phyloP scores from a whole-genome alignment of 805 yeast species.

The Wickerhamomyces kurtzmanii region DNA sequence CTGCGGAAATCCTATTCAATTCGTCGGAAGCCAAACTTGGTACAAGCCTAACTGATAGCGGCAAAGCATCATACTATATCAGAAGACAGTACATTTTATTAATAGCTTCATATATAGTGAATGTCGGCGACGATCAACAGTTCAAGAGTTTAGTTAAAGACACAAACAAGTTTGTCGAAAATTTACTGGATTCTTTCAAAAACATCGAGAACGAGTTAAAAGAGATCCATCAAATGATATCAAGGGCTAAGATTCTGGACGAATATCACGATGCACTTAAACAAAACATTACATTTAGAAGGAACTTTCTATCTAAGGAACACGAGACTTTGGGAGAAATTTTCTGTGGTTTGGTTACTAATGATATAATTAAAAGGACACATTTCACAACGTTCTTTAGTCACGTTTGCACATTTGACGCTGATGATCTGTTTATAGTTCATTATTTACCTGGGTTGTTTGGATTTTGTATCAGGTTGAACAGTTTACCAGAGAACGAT shows the following conservation, averaged over 20 bases:
- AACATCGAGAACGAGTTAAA: slow-evolving; percentile 46
- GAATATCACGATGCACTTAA: slow-evolving; percentile 28
- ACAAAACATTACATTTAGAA: slow-evolving; percentile 43
- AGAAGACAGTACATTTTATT: slow-evolving; percentile 70
- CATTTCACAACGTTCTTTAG: slow-evolving; percentile 30
- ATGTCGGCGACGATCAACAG: slow-evolving; percentile 8
- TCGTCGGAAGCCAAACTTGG: slow-evolving; percentile 34
- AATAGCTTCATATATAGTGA: slow-evolving; percentile 35
- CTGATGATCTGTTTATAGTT: slow-evolving; percentile 54
- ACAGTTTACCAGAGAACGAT: slow-evolving; percentile 23
- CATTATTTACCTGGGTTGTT: slow-evolving; percentile 59
- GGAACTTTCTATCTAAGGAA: slow-evolving; percentile 51
- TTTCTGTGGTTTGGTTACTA: slow-evolving; percentile 38
- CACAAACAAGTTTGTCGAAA: slow-evolving; percentile 22
- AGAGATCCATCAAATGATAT: slow-evolving; percentile 41
- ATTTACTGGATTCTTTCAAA: slow-evolving; percentile 44
- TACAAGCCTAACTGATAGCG: slow-evolving; percentile 43
- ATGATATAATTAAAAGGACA: slow-evolving; percentile 21
- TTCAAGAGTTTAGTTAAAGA: slow-evolving; percentile 17
- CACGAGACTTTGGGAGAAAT: slow-evolving; percentile 69
- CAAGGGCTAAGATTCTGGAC: slow-evolving; percentile 45
- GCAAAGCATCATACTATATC: slow-evolving; percentile 56
- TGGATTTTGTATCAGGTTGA: slow-evolving; percentile 29
- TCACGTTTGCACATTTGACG: slow-evolving; percentile 36
- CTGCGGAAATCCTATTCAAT: slow-evolving; percentile 57